Evolutionary conservation across 2,329 filamentous ascomycete genomes (phyloP), one percentile per base, ranked within the genome.

Genomic region (Penicillium brasilianum): DNA sequence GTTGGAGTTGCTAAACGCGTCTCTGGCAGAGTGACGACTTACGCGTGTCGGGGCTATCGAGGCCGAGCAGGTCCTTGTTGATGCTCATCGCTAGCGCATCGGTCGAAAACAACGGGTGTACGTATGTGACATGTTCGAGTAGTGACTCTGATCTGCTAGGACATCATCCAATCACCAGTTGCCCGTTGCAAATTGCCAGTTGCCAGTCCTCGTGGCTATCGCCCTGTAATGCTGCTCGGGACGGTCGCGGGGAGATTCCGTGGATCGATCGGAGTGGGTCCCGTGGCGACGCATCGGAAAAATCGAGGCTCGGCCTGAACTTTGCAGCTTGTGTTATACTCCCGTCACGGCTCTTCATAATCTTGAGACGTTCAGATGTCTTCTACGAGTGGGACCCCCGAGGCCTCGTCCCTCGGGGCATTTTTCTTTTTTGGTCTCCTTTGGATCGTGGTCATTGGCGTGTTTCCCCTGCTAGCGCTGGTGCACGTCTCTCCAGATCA

Each of bases 31-130:
- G 25, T 18, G 13, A 5, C 20, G 13, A 67, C 72, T 66, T 66
- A 77, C 76, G 64, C 54, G 69, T 62, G 25, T 73, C 70, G 32
- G 69, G 71, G 57, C 64, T 72, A 49, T 72, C 69, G 44, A 76
- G 67, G 52, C 72, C 71, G n/a, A 73, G 67, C 25, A 71, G 65
- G 55, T 76, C 75, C 57, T 69, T 66, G 34, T 59, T 67, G 63
- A 60, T 66, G 69, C 71, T 74, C 57, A 69, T 70, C 46, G 41
- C 55, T 44, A 22, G 37, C 56, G 43, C 57, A 49, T 57, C 34
- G 28, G 43, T 53, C n/a, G 11, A 22, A 6, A 25, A 14, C n/a
- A 22, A 14, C 22, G 34, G 30, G 5, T 28, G 14, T 22, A 25
- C 13, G 20, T 13, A n/a, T 11, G 49, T 39, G 25, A 54, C 50